phyloP scores from a whole-genome alignment of 345 rosid genomes.

The Aquilaria sinensis region DNA sequence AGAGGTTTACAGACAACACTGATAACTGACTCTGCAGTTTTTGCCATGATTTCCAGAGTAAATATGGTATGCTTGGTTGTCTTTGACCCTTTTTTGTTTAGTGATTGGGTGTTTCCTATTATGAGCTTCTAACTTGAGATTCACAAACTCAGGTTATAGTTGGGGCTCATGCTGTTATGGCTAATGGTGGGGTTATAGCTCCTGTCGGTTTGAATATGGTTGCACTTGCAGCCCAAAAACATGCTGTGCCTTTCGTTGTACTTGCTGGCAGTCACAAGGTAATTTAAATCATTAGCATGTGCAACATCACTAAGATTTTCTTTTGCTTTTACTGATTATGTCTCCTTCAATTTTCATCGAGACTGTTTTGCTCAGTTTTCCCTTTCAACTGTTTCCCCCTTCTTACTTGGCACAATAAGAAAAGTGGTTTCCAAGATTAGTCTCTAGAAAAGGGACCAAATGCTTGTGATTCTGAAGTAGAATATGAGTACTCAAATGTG shows the following conservation, averaged over 20 bases:
- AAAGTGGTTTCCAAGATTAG: too few species aligned
- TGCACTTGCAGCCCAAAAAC: conserved; percentile 95
- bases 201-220: conserved; percentile 99
- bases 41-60: conserved; percentile 97
- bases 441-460: too few species aligned
- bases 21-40: conserved; percentile 94
- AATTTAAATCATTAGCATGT: conserved; percentile 8
- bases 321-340: neutral
- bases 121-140: conserved; percentile 13
- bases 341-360: neutral
- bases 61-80: conserved; percentile 54
- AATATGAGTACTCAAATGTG: too few species aligned
- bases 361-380: neutral
- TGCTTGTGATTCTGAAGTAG: too few species aligned
- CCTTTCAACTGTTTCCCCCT: conserved; percentile 4
- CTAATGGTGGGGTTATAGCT: conserved; percentile 95
- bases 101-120: conserved; percentile 5
- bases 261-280: conserved; percentile 99
- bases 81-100: conserved; percentile 4
- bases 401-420: too few species aligned
- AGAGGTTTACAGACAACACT: conserved; percentile 93
- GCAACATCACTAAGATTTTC: neutral
- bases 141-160: conserved; percentile 66
- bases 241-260: conserved; percentile 97
- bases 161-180: conserved; percentile 99